Evolutionary conservation across 352 stramenopile genomes (phyloP), one percentile per base, ranked within the genome.

Genomic region (Globisporangium paroecandrum): DNA sequence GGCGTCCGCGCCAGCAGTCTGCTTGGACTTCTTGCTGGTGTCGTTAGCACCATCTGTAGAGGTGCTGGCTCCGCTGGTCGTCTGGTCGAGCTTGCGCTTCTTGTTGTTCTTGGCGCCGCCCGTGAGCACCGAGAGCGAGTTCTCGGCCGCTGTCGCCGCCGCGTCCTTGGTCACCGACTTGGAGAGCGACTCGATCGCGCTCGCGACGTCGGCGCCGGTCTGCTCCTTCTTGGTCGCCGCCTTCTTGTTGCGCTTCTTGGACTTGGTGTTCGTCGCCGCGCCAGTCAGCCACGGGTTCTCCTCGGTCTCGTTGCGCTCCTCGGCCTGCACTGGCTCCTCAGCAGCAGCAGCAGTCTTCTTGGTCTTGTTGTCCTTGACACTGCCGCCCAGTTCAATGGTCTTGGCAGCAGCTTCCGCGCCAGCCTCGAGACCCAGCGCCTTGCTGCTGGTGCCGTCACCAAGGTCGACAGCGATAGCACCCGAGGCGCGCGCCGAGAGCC

Each of bases 261-360:
- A 79, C 71, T 89, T 89, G 38, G 77, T 87, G 18, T 56, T 58
- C 58, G 66, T 34, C 10, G 72, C 71, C 0, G 74, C 65, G 43
- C 65, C 76, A 15, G 72, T 85, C 18, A 92, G 62, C 85, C 85
- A 93, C 58, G 85, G 85, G 69, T 93, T 93, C 59, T 90, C 83
- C 57, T 87, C 81, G 1, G 71, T 76, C 29, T 75, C 64, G 3
- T 55, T 57, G 0, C 36, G 6, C 34, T 36, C 32, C 7, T 36
- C 32, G 4, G 47, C 3, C 6, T 74, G 69, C 25, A 75, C 70
- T 36, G 74, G 65, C n/a, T 71, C 69, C 20, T 32, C 15, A 32
- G 64, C 12, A 20, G 64, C 4, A 20, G 70, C 15, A 7, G 13
- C 1, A 0, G 5, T 57, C 49, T 72, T 71, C 18, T 46, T 73